A percentile compares a stretch with the other conserved stretches of the same genome.
These are phyloP conservation scores for Pleurotus pulmonarius DNA, from an alignment of 768 basidiomycete species.

Conservation along the genomic window DNA sequence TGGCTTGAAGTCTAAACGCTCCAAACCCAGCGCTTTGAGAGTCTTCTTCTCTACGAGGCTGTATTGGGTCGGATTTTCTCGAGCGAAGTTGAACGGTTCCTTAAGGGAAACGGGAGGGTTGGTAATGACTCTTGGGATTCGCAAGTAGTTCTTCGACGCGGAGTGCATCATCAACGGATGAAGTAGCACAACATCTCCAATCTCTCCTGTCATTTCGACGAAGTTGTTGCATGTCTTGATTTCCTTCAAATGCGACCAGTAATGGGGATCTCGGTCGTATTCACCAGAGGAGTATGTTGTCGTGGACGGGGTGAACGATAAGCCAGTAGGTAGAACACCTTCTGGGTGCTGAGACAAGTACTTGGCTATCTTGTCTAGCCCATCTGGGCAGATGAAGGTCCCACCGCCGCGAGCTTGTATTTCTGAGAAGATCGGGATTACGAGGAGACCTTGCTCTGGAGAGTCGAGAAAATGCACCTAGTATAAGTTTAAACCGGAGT, in stretches of 20 bases:
- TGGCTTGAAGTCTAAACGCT: constrained; percentile 40
- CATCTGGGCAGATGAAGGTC: constrained; percentile 58
- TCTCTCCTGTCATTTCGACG: constrained; percentile 54
- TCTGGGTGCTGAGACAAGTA: constrained; percentile 52
- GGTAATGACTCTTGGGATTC: constrained; percentile 57
- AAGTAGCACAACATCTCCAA: constrained; percentile 62
- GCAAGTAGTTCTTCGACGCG: constrained; percentile 55
- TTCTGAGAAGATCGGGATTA: constrained; percentile 58
- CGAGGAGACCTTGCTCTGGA: constrained; percentile 60
- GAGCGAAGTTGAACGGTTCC: constrained; percentile 50
- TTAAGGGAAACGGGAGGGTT: constrained; percentile 59
- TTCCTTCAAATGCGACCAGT: constrained; percentile 41
- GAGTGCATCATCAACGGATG: constrained; percentile 66
- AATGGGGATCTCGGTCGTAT: constrained; percentile 33
- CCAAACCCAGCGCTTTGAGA: constrained; percentile 45
- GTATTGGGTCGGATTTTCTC: constrained; percentile 41
- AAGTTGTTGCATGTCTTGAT: constrained; percentile 38
- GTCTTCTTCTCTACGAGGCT: constrained; percentile 61
- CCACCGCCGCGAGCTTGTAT: constrained; percentile 53
- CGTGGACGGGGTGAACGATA: constrained; percentile 45
- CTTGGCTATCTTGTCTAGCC: constrained; percentile 42
- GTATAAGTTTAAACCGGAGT: not conserved
- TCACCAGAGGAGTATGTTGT: constrained; percentile 25
- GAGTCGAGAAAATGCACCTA: constrained; percentile 62
- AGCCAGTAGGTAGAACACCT: constrained; percentile 42